Base-by-base conservation (phyloP, 129 eudicot genomes). In the Centella asiatica region DNA sequence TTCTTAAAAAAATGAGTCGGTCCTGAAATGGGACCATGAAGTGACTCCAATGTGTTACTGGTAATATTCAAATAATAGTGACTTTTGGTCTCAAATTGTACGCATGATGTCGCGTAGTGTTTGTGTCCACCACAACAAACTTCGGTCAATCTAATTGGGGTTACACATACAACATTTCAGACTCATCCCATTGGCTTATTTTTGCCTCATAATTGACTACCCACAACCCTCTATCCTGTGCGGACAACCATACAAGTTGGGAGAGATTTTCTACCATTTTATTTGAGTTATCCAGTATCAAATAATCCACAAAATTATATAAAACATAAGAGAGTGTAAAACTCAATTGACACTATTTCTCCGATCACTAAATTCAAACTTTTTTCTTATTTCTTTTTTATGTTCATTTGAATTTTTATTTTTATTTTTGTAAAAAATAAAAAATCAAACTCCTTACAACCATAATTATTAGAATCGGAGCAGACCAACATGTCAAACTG, bases 161-260 rank as follows among this genome's bases (percentile, higher is more conserved):
- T 4, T 22, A 18, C 23, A 6, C 4, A 45, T 24, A 56, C 61
- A 17, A 6, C 6, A 7, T 31, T 17, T 57, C 42, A 57, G 25
- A 57, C 44, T 27, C 60, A 55, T 8, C 19, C 62, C 32, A 56
- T 56, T 32, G 42, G 40, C 40, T 42, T 19, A 31, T 45, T 34
- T 34, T 34, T 9, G 9, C 39, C n/a, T n/a, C 39, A 25, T 51
- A 22, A 51, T 23, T 42, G 26, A 29, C 44, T 6, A 5, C 15
- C 6, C 61, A 56, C 2, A 56, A 10, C 6, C 59, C 25, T 11
- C 0, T 19, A 11, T 22, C 4, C 44, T 42, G 66, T 36, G n/a
- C n/a, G 25, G 66, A 61, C 66, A 40, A 32, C 14, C 52, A 40
- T 40, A 51, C 66, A 60, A 60, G 6, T 28, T 6, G 20, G 22